phyloP scores from a whole-genome alignment of 2,329 filamentous ascomycete genomes.

The Eutypa lata region DNA sequence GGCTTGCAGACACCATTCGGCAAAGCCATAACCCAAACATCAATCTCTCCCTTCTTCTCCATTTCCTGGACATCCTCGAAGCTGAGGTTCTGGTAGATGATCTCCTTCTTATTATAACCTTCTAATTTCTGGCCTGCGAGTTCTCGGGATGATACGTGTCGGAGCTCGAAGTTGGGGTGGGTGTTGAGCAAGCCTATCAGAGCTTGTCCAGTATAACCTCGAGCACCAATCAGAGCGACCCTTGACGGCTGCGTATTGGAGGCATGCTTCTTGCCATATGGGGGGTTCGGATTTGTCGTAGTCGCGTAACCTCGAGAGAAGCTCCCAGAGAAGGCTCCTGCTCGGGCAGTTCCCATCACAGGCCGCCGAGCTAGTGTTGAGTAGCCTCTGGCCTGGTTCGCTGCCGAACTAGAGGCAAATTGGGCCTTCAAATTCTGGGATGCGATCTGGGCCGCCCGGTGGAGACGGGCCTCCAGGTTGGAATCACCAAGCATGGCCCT shows the following conservation, averaged over 20 bases:
- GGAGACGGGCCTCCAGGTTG: conserved; percentile 82
- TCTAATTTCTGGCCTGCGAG: conserved; percentile 81
- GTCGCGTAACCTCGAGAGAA: conserved; percentile 52
- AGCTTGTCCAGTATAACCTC: conserved; percentile 91
- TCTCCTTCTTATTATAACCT: conserved; percentile 86
- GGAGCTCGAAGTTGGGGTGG: conserved; percentile 86
- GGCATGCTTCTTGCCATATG: conserved; percentile 82
- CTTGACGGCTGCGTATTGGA: conserved; percentile 76
- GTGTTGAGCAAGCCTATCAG: conserved; percentile 82
- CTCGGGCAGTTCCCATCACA: conserved; percentile 22
- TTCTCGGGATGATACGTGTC: conserved; percentile 90
- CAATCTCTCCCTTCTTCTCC: conserved; percentile 79
- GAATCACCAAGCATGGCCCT: conserved; percentile 85
- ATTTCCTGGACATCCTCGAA: conserved; percentile 84
- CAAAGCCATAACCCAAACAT: conserved; percentile 97
- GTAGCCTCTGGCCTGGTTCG: conserved; percentile 61
- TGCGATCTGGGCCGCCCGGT: conserved; percentile 71
- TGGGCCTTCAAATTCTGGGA: conserved; percentile 46
- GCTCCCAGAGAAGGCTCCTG: conserved; percentile 21
- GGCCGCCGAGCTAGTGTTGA: conserved; percentile 54
- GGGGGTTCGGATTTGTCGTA: conserved; percentile 83
- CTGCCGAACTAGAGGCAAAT: conserved; percentile 40
- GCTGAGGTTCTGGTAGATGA: conserved; percentile 87
- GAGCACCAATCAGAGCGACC: conserved; percentile 84
- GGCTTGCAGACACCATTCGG: conserved; percentile 95